phyloP scores from a whole-genome alignment of 2,329 filamentous ascomycete species.

The Arthrinium puccinioides region DNA sequence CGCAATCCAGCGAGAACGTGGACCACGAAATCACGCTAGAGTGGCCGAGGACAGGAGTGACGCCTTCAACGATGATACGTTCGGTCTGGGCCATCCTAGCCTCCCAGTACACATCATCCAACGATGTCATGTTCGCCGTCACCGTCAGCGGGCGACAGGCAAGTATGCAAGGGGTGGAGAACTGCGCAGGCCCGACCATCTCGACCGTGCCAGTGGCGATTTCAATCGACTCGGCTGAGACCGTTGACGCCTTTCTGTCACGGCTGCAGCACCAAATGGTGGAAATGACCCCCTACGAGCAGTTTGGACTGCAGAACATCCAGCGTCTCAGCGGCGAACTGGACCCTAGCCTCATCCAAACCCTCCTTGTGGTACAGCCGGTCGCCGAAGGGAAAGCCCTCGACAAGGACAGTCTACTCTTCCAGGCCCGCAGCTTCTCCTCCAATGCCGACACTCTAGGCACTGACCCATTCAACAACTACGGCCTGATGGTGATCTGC shows the following conservation, averaged over 20 bases:
- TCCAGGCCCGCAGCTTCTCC: not conserved
- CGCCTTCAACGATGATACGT: not conserved
- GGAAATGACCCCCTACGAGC: not conserved
- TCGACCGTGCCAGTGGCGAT: not conserved
- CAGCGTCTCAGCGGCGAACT: not conserved
- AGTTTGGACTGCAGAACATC: not conserved
- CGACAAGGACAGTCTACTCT: not conserved
- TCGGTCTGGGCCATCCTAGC: not conserved
- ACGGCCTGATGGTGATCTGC: not conserved
- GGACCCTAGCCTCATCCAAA: not conserved
- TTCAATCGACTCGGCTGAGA: not conserved
- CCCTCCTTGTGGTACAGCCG: not conserved
- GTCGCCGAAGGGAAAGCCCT: not conserved
- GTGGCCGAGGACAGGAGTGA: not conserved
- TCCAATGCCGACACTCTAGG: not conserved
- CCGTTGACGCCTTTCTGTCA: not conserved
- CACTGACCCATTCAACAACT: slow-evolving; percentile 1
- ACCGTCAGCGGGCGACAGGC: not conserved
- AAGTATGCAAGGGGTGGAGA: not conserved
- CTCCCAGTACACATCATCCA: not conserved
- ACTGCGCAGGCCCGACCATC: not conserved
- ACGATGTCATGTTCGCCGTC: not conserved
- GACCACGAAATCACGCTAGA: not conserved
- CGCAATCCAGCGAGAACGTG: not conserved
- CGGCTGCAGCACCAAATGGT: not conserved